These are phyloP conservation scores for Phytophthora kernoviae DNA, from an alignment of 352 stramenopile species.

Conservation along the genomic window DNA sequence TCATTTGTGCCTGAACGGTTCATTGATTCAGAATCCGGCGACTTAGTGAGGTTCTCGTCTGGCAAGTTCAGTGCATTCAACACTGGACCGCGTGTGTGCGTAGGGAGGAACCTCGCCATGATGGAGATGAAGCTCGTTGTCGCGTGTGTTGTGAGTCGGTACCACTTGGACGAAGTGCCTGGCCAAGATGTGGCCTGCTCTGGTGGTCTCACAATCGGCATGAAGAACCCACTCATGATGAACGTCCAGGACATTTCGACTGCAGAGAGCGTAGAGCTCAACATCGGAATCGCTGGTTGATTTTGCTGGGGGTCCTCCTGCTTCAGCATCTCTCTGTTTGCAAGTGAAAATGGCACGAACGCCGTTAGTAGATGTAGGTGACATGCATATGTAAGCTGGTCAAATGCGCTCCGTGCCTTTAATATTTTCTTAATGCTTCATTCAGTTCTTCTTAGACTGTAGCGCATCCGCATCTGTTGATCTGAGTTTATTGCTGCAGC, in stretches of 20 bases:
- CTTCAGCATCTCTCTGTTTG: too few species aligned
- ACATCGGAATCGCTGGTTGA: conserved; percentile 19
- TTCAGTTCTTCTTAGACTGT: too few species aligned
- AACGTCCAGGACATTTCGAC: conserved; percentile 19
- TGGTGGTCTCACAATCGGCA: conserved; percentile 48
- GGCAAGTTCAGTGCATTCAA: conserved; percentile 43
- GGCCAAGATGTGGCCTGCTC: conserved; percentile 47
- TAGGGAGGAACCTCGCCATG: conserved; percentile 58
- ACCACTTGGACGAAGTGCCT: conserved; percentile 44
- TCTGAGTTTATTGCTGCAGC: too few species aligned
- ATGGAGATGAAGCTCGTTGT: conserved; percentile 83
- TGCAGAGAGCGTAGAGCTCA: background rate
- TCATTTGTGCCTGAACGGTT: conserved; percentile 50
- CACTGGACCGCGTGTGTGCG: conserved; percentile 37
- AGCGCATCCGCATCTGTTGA: too few species aligned
- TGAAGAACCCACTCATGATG: conserved; percentile 49
- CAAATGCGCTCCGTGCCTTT: too few species aligned
- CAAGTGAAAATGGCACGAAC: background rate
- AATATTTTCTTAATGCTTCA: too few species aligned
- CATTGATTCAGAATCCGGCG: conserved; percentile 31
- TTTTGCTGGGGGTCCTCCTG: background rate
- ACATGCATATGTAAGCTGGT: too few species aligned
- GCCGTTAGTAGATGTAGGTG: background rate
- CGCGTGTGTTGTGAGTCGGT: conserved; percentile 50
- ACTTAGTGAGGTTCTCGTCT: conserved; percentile 37